Percentiles rank a stretch among this genome's conserved stretches.
Evolutionary conservation across 2,329 filamentous ascomycete species (phyloP).

Genomic region (Pseudogymnoascus sp.): DNA sequence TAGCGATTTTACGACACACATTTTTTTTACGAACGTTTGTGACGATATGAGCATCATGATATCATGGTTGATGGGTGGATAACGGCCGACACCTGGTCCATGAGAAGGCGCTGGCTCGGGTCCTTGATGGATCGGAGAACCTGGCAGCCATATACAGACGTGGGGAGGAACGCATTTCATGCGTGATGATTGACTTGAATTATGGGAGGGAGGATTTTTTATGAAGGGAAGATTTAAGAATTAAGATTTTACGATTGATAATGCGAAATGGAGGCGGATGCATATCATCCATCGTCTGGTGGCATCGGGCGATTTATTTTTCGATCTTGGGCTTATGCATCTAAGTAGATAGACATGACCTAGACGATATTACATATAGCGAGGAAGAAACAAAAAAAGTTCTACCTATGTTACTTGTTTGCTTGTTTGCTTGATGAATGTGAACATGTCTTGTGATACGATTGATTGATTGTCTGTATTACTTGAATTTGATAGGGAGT

Average conservation of each 20-base stretch:
- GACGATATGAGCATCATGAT: constrained; percentile 10
- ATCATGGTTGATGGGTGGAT: constrained; percentile 8
- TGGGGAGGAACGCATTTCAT: constrained; percentile 7
- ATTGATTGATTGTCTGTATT: neutral
- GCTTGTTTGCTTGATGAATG: neutral
- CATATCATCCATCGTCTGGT: neutral
- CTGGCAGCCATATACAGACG: constrained; percentile 3
- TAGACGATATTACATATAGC: constrained; percentile 3
- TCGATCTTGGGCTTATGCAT: neutral
- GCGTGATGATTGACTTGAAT: constrained; percentile 1
- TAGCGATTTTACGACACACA: constrained; percentile 10
- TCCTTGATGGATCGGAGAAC: constrained; percentile 1
- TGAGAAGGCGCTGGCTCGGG: neutral
- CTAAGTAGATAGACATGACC: constrained; percentile 2
- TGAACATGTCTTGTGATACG: neutral
- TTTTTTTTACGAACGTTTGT: constrained; percentile 9
- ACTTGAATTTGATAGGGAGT: neutral
- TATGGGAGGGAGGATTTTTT: constrained; percentile 3
- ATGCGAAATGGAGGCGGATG: neutral
- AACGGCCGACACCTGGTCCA: constrained; percentile 7
- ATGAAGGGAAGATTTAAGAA: constrained; percentile 4
- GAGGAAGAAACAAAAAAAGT: constrained; percentile 4
- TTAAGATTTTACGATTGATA: constrained; percentile 7
- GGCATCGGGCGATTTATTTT: neutral
- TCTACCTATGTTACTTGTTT: neutral